Base-by-base conservation (phyloP, 169 alveolate genomes). In the Cryptosporidium xiaoi region DNA sequence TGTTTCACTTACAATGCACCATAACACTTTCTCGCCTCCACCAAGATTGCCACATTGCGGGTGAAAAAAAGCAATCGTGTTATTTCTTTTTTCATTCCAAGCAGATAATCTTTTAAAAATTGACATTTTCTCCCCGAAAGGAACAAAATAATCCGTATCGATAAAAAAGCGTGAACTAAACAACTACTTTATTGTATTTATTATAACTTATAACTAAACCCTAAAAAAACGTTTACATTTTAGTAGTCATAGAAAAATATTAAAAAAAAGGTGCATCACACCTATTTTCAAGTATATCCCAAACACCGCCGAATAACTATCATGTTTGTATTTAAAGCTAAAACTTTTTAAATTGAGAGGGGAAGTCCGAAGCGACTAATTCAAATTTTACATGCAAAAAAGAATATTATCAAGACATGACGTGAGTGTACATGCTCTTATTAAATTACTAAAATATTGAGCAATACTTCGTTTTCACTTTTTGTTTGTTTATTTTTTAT, bases 1-100 rank as follows among this genome's bases (percentile, higher is more conserved):
- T 15, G 58, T 34, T 6, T 71, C 89, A 20, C 60, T 48, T 12
- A 84, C 66, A 56, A 82, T 82, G 56, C 66, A 33, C 91, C 91
- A 84, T 40, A 84, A 71, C 29, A 84, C 91, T 34, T 82, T 68
- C 18, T 84, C 91, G 36, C 91, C 91, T 55, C 91, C 91, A n/a
- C 91, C 91, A 51, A 69, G 58, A 29, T 67, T 64, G 12, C 51
- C 7, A 48, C 91, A 84, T 20, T 84, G 87, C 10, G 91, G 91
- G 46, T 84, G 91, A 56, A 84, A 84, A 68, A 84, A 84, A 12
- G 68, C 90, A 27, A 82, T 20, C 29, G 90, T 62, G 8, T 20
- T 20, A 40, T 65, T 34, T 29, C 90, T 65, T 29, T 36, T 82
- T 2, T 69, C 24, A 29, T 53, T 69, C 83, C 83, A 69, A 34